Base-by-base conservation (phyloP, 768 basidiomycete genomes). In the Grammothele lineata region DNA sequence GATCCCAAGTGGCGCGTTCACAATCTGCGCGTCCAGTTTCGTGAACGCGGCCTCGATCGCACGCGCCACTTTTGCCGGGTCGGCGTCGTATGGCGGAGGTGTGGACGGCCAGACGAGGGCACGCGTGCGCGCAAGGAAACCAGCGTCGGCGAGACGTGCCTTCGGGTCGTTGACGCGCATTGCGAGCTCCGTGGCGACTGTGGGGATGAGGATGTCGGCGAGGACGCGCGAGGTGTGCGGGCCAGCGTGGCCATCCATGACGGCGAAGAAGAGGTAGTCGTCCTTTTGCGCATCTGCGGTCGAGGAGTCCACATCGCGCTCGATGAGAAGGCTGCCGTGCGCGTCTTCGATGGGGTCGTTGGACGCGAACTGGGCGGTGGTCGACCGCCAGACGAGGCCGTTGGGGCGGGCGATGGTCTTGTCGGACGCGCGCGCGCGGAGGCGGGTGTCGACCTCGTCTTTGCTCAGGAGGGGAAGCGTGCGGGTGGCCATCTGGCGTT, bases 321-420 rank as follows among this genome's bases (percentile, higher is more conserved):
- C 63, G 40, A 95, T 69, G 51, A 92, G 70, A 46, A 83, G 80
- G 50, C 76, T 74, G 3, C 87, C 79, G 54, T 84, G 77, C 21
- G 92, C 83, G 62, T 99, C 96, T 66, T 99, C 96, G 42, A 96
- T 83, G 7, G 92, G 90, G 49, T 87, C 80, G 60, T 99, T 99
- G 3, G 92, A 86, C 1, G 88, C 72, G 27, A 98, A 70, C 26
- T 75, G 77, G 15, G 90, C 88, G 3, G 86, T 94, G 39, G 84
- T 76, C 66, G 85, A 84, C 54, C 76, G 82, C 88, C 88, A 91
- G 11, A 73, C 66, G 43, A 79, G 66, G 15, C 83, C 81, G 26
- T 71, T 71, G 0, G 78, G 80, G 34, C 78, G 70, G 11, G 68
- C 47, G 37, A 75, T 66, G 17, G 67, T 68, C 44, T 78, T 67